Evolutionary conservation across 2,329 filamentous ascomycete species (phyloP).

Genomic region (Aspergillus pseudoterreus): DNA sequence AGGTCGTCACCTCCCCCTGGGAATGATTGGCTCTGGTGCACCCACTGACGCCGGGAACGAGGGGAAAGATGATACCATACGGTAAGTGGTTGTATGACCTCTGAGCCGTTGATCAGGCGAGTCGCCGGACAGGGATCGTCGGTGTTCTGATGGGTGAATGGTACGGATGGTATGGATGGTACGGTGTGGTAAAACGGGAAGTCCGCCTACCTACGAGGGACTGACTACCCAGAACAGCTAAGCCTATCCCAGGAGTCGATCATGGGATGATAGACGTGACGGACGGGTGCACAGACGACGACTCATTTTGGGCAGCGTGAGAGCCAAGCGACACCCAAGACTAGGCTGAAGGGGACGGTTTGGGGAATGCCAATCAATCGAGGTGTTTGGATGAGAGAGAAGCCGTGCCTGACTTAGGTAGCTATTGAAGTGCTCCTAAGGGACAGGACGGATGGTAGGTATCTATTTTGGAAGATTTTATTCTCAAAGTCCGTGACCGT

Average conservation of each 20-base stretch:
- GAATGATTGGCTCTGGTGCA: constrained; percentile 14
- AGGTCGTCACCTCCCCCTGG: neutral
- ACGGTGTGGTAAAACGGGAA: constrained; percentile 9
- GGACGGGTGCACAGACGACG: constrained; percentile 13
- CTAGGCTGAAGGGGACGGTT: neutral
- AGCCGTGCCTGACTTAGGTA: constrained; percentile 8
- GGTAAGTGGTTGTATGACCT: constrained; percentile 12
- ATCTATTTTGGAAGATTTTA: neutral
- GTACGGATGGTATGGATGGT: constrained; percentile 12
- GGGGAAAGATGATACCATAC: constrained; percentile 9
- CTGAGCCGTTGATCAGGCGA: constrained; percentile 16
- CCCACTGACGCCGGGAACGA: constrained; percentile 1
- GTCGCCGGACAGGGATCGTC: neutral
- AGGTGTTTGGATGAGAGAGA: constrained; percentile 1
- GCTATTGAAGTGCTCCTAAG: neutral
- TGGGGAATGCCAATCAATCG: constrained; percentile 12
- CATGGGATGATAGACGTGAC: constrained; percentile 16
- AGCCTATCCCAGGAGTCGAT: constrained; percentile 12
- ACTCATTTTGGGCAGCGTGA: constrained; percentile 13
- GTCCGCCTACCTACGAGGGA: too few species aligned
- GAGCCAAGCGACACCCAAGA: neutral
- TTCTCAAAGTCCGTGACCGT: neutral
- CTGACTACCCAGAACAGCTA: neutral
- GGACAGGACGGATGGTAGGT: neutral
- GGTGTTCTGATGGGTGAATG: constrained; percentile 1